phyloP scores from a whole-genome alignment of 2,329 filamentous ascomycete genomes.

The Monosporascus sp. region DNA sequence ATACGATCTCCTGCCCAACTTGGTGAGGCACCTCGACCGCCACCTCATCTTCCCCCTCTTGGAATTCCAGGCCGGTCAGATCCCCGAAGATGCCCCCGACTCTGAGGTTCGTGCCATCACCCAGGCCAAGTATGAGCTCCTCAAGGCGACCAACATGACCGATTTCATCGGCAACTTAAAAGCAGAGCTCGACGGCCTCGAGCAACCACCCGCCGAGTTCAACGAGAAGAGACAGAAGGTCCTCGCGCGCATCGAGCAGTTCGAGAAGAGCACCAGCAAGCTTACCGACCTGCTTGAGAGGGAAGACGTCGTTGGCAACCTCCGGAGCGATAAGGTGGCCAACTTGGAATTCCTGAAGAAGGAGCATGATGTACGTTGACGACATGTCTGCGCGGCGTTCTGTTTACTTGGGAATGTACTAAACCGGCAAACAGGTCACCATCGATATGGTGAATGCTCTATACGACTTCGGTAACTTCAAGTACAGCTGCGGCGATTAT shows the following conservation, averaged over 20 bases:
- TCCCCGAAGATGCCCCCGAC: conserved; percentile 66
- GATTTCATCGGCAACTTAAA: conserved; percentile 93
- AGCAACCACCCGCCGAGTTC: conserved; percentile 78
- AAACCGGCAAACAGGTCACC: conserved; percentile 56
- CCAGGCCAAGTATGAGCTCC: conserved; percentile 84
- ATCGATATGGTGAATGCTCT: conserved; percentile 93
- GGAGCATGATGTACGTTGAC: conserved; percentile 73
- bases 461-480: conserved; percentile 93
- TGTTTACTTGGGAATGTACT: conserved; percentile 3
- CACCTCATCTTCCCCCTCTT: conserved; percentile 95
- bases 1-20: conserved; percentile 79
- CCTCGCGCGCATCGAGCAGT: conserved; percentile 73
- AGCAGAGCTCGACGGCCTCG: conserved; percentile 78
- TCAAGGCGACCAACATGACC: conserved; percentile 98
- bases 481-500: conserved; percentile 97
- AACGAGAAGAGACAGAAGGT: conserved; percentile 86
- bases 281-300: conserved; percentile 82
- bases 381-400: not conserved
- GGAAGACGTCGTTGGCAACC: conserved; percentile 83
- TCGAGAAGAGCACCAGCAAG: conserved; percentile 82
- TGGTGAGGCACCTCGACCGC: conserved; percentile 88
- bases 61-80: conserved; percentile 80
- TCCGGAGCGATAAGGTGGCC: conserved; percentile 94
- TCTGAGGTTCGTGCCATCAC: conserved; percentile 64
- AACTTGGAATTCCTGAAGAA: conserved; percentile 98